phyloP scores from a whole-genome alignment of 73 alveolate genomes.

The Paramecium sexaurelia region DNA sequence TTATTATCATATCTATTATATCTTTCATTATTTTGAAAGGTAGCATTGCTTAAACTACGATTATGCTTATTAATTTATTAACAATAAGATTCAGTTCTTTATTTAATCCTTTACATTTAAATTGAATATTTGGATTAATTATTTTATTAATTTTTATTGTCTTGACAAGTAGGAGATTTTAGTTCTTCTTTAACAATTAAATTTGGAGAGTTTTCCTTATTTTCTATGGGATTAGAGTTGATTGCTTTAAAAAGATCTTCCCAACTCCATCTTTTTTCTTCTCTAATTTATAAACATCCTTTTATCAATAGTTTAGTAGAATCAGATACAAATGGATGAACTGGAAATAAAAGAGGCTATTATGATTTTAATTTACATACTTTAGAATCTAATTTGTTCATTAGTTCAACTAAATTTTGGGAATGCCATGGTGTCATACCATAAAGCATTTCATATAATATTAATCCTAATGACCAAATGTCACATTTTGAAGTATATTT shows the following conservation, averaged over 20 bases:
- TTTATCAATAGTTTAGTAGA: background rate
- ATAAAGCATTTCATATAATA: conserved; percentile 64
- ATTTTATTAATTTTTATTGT: no score
- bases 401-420: conserved; percentile 1
- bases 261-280: conserved; percentile 3
- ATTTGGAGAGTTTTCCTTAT: background rate
- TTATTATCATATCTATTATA: background rate
- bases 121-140: background rate
- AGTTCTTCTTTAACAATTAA: background rate
- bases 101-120: background rate
- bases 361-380: background rate
- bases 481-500: conserved; percentile 65
- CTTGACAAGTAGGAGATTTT: background rate
- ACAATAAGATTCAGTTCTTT: conserved; percentile 44
- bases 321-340: background rate
- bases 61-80: background rate
- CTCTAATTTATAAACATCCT: background rate
- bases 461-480: conserved; percentile 67
- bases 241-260: background rate
- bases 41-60: background rate
- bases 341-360: background rate
- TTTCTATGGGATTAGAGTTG: background rate
- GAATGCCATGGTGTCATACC: conserved; percentile 72
- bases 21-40: background rate
- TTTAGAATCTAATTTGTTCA: conserved; percentile 4